Evolutionary conservation across 1,139 yeast genomes (phyloP), one percentile per base, ranked within the genome.

Genomic region (Pichia terricola): DNA sequence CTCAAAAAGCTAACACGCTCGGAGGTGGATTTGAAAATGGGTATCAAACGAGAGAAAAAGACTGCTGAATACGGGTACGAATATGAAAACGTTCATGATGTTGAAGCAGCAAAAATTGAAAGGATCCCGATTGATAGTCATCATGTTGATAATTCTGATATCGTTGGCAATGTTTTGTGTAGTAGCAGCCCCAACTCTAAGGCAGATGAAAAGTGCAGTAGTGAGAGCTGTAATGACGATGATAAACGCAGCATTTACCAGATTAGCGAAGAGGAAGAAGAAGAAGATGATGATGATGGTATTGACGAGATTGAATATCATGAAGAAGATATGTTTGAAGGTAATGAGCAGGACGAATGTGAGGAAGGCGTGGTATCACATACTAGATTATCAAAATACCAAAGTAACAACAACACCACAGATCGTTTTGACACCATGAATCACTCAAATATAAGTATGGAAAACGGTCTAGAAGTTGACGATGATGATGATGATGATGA

Each of bases 221-320:
- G 10, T 8, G 32, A 30, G 10, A 8, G 28, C 25, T 37, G 28
- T 25, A 31, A 25, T 33, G n/a, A 37, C 9, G 36, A 32, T 3
- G 40, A 30, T 16, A 37, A 41, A 37, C 5, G 9, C 4, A 33
- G 40, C 4, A 40, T 46, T 37, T 39, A 44, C 32, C 45, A 48
- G 28, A 49, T 49, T 7, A 45, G 45, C 30, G 52, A 49, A 30
- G 52, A 43, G n/a, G 50, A 42, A 30, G 32, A 30, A 30, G 32
- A 30, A 30, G 32, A 30, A 30, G 32, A 30, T 30, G 10, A 10
- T 30, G 10, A 30, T 8, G 10, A 30, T 30, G 10, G 10, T 30
- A 30, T 8, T 30, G 7, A 30, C n/a, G 54, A 48, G 11, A 46
- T 44, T 35, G 48, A 45, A 10, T 45, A 42, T 28, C 37, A 45